Evolutionary conservation across 768 basidiomycete genomes (phyloP), one percentile per base, ranked within the genome.

Genomic region (Lenzites betulinus): DNA sequence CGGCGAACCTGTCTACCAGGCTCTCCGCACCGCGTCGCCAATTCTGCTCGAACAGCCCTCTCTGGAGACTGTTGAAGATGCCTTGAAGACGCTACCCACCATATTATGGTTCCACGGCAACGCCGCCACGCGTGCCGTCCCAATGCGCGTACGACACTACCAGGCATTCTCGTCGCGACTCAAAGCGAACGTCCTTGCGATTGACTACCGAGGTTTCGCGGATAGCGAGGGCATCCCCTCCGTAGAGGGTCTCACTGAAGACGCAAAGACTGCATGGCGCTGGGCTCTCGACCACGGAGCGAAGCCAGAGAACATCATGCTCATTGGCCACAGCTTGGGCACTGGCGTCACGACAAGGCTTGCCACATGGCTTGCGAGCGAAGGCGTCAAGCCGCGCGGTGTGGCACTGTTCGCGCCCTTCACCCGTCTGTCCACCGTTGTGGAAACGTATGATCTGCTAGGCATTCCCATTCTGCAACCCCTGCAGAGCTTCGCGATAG

Each of bases 101-200:
- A 77, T 96, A n/a, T 78, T 98, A n/a, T 96, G 91, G 75, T 79
- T 95, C 43, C 96, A 98, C 64, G 96, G 96, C 11, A 96, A 96
- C 63, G 89, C 87, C 0, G 95, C 80, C 0, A 93, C 90, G 0
- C 84, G 95, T 16, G 91, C 91, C 0, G 78, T 83, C 7, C 63
- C 75, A 1, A 81, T 79, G 42, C 89, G 95, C 12, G 78, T 95
- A n/a, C 80, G 79, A 18, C 80, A 86, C 39, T 93, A 93, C 69
- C 74, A 79, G 18, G 79, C 82, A 0, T 87, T 88, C 67, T 80
- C 90, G 0, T 81, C 86, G 2, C 82, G 88, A 1, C 75, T 92
- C 7, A 76, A 78, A 18, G 83, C 83, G 20, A 95, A 95, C 71
- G 87, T 97, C 15, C 76, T 98, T 25, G 86, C 85, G 1, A 85